A percentile compares a stretch with the other conserved stretches of the same genome.
phyloP scores from a whole-genome alignment of 2,329 filamentous ascomycete genomes.

The Aureobasidium sp. region DNA sequence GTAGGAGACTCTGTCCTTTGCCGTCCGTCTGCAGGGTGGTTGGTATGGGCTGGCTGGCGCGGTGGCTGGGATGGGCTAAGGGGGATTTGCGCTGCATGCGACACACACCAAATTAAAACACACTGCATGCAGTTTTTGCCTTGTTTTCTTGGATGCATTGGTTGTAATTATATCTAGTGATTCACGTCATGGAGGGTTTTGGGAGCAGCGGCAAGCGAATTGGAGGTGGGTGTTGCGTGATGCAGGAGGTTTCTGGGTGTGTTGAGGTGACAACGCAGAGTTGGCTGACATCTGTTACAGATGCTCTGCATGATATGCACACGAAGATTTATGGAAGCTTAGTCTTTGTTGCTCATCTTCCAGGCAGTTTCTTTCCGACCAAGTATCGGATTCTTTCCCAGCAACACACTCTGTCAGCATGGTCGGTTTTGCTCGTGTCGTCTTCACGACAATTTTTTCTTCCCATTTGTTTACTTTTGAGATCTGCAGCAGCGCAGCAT shows the following conservation, averaged over 20 bases:
- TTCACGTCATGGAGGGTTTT: background rate
- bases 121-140: background rate
- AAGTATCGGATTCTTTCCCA: no score
- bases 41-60: slow-evolving; percentile 5
- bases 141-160: background rate
- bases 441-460: no score
- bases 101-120: no score
- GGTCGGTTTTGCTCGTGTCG: no score
- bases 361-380: no score
- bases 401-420: no score
- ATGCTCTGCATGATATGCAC: background rate
- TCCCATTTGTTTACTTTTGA: background rate
- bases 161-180: background rate
- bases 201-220: background rate
- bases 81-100: background rate
- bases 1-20: no score
- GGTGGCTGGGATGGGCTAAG: background rate
- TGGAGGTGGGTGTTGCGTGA: background rate
- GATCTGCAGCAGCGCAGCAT: background rate
- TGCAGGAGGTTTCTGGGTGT: background rate
- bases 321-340: background rate
- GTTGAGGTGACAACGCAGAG: background rate
- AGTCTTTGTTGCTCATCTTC: background rate
- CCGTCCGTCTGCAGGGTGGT: background rate
- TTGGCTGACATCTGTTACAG: background rate